These are phyloP conservation scores for Lactarius quietus DNA, from an alignment of 768 basidiomycete genomes.

Conservation along the genomic window DNA sequence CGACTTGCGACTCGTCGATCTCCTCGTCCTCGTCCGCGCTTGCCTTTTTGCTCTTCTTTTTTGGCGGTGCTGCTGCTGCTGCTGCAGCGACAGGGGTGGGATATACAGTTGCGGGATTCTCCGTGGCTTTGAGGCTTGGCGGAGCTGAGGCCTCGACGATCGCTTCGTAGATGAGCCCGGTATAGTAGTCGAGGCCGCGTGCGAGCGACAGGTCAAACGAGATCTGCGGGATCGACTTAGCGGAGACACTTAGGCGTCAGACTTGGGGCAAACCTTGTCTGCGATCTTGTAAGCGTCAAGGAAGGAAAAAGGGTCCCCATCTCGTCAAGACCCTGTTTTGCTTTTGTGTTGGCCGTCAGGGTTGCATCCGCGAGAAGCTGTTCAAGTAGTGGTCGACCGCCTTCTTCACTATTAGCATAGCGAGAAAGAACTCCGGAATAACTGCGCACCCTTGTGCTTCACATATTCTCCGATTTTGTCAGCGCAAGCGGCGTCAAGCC, in stretches of 20 bases:
- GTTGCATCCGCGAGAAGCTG: slow-evolving; percentile 58
- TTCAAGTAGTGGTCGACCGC: slow-evolving; percentile 73
- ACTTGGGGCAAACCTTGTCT: slow-evolving; percentile 56
- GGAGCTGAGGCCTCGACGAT: slow-evolving; percentile 92
- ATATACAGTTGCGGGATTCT: slow-evolving; percentile 40
- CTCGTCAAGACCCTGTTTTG: slow-evolving; percentile 79
- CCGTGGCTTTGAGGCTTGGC: slow-evolving; percentile 63
- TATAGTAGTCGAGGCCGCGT: slow-evolving; percentile 98
- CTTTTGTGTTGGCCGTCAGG: slow-evolving; percentile 66
- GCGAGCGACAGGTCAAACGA: slow-evolving; percentile 97
- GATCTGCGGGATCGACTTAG: slow-evolving; percentile 47
- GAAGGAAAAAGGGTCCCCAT: slow-evolving; percentile 84
- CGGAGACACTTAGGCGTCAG: neutral
- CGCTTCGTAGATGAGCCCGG: slow-evolving; percentile 97
- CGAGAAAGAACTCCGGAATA: neutral
- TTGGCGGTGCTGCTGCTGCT: slow-evolving; percentile 32
- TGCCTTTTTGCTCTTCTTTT: slow-evolving; percentile 44
- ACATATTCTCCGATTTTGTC: slow-evolving; percentile 98
- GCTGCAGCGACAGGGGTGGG: slow-evolving; percentile 18
- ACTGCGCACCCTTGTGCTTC: slow-evolving; percentile 76
- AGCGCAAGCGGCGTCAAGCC: slow-evolving; percentile 71
- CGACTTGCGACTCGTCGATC: slow-evolving; percentile 87
- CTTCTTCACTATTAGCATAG: slow-evolving; percentile 37
- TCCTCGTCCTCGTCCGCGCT: slow-evolving; percentile 68
- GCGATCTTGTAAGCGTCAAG: slow-evolving; percentile 76